Base-by-base conservation (phyloP, 495 filamentous ascomycete genomes). In the Lasiosphaeria miniovina region DNA sequence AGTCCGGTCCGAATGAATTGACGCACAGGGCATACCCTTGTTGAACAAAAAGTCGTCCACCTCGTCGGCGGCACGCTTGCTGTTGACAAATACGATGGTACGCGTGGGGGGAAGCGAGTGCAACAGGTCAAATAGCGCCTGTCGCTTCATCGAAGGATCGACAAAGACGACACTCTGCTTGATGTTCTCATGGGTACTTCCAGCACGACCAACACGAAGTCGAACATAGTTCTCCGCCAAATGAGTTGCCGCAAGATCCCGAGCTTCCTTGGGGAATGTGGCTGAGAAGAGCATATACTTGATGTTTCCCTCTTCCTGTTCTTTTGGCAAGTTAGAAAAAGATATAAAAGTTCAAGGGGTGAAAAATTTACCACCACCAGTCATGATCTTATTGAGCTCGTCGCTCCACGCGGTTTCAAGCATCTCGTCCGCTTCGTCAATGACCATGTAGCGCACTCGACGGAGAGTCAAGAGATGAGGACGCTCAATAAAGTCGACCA, bases 401-500 rank as follows among this genome's bases (percentile, higher is more conserved):
- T 80, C 74, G 50, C 88, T 79, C 91, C 92, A 96, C 66, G 90
- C 89, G 0, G 72, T 43, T 5, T 86, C 70, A 0, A 98, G 82
- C 80, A 98, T 85, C 75, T 97, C 92, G 70, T 98, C 94, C 1
- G 94, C 94, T 70, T 98, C 94, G 55, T 98, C 94, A 60, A 98
- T 88, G 56, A 98, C 84, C 61, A 94, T 76, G 62, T 84, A 96
- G 78, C 85, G 85, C 52, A 96, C 80, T 58, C 93, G 91, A 43
- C 80, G 80, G 33, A 97, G 77, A 4, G 87, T 87, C 14, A 98
- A 72, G 15, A 88, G 69, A 31, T 84, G 67, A 34, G 83, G 78
- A 57, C 88, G 83, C 35, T 83, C 70, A 78, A 97, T 87, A 63
- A 98, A 88, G 64, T 97, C 90, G 31, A 84, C 71, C 3, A 98